Evolutionary conservation across 2,329 filamentous ascomycete species (phyloP).

Genomic region (Trichophyton mentagrophytes): DNA sequence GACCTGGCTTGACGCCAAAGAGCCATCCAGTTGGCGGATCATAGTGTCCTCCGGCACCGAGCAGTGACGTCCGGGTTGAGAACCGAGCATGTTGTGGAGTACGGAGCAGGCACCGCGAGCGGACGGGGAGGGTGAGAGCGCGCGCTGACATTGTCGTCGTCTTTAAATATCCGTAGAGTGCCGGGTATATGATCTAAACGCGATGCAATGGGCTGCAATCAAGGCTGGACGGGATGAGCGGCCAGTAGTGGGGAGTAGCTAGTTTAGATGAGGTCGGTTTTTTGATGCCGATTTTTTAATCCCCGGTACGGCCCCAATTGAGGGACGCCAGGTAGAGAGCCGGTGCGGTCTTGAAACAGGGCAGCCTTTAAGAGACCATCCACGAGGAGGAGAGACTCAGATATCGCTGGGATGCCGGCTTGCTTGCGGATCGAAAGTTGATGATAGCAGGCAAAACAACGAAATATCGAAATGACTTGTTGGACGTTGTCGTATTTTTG

Average conservation of each 20-base stretch:
- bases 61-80: constrained; percentile 29
- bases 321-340: neutral
- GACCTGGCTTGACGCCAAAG: constrained; percentile 83
- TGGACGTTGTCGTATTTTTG: neutral
- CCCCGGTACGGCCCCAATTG: neutral
- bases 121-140: constrained; percentile 27
- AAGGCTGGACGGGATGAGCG: neutral
- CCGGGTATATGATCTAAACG: neutral
- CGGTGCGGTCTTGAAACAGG: neutral
- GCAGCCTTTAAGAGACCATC: neutral
- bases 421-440: neutral
- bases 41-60: constrained; percentile 49
- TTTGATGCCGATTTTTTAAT: neutral
- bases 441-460: neutral
- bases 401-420: neutral
- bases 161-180: neutral
- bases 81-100: constrained; percentile 19
- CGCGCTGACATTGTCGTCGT: constrained; percentile 26
- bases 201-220: neutral
- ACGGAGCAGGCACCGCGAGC: constrained; percentile 29
- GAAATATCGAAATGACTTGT: neutral
- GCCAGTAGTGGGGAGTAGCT: neutral
- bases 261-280: neutral
- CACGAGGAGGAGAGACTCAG: neutral
- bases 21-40: constrained; percentile 87